These are phyloP conservation scores for Phylloporus arenicola DNA, from an alignment of 768 basidiomycete species.

Conservation along the genomic window DNA sequence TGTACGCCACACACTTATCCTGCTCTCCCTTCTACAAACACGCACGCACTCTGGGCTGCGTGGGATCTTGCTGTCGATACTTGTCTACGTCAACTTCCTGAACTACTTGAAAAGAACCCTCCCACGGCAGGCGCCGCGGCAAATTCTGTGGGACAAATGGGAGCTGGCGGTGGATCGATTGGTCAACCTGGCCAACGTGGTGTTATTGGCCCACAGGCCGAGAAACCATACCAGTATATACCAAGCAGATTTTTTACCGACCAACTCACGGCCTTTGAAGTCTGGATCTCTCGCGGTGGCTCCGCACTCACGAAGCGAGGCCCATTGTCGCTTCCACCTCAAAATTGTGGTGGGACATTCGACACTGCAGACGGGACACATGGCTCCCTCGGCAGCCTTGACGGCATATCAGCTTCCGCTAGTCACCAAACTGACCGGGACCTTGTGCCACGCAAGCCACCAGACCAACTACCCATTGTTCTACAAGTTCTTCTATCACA, in stretches of 20 bases:
- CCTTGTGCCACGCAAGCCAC: slow-evolving; percentile 83
- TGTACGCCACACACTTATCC: slow-evolving; percentile 95
- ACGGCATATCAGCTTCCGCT: slow-evolving; percentile 3
- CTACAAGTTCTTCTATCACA: slow-evolving; percentile 96
- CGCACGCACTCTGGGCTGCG: slow-evolving; percentile 91
- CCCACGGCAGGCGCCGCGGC: slow-evolving; percentile 16
- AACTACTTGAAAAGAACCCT: slow-evolving; percentile 51
- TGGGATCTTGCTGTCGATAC: slow-evolving; percentile 98
- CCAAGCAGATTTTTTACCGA: slow-evolving; percentile 93
- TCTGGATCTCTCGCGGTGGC: slow-evolving; percentile 95
- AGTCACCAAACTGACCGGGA: slow-evolving; percentile 27
- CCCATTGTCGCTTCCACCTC: slow-evolving; percentile 62
- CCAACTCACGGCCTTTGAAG: slow-evolving; percentile 94
- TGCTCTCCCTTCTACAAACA: slow-evolving; percentile 90
- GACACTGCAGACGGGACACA: slow-evolving; percentile 18
- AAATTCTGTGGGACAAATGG: slow-evolving; percentile 15
- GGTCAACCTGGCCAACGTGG: slow-evolving; percentile 19
- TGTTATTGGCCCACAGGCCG: slow-evolving; percentile 19
- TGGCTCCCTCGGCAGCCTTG: slow-evolving; percentile 14
- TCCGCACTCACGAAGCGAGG: slow-evolving; percentile 76
- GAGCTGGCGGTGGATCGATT: slow-evolving; percentile 6
- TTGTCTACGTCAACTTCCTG: slow-evolving; percentile 89
- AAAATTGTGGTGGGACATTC: slow-evolving; percentile 32
- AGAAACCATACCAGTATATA: slow-evolving; percentile 64
- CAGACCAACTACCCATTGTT: slow-evolving; percentile 96